A percentile compares a stretch with the other conserved stretches of the same genome.
Evolutionary conservation across 805 yeast species (phyloP).

Genomic region (Lipomyces japonicus): DNA sequence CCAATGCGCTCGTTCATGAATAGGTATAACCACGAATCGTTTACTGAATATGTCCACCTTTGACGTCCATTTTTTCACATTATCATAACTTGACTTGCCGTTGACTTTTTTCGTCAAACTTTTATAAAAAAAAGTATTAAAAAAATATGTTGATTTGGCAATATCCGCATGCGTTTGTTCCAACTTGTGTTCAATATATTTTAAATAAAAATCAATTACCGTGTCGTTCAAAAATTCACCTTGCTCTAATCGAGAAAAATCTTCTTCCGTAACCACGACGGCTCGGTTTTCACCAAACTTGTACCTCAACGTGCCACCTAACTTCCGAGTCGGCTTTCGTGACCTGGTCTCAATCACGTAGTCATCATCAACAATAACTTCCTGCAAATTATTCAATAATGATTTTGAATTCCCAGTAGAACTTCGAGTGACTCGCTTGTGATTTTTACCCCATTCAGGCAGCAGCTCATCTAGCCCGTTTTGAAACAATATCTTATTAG

Average conservation of each 20-base stretch:
- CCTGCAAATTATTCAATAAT: not conserved
- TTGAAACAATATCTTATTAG: not conserved
- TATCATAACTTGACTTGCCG: slow-evolving; percentile 47
- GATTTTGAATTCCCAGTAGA: not conserved
- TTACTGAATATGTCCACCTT: slow-evolving; percentile 60
- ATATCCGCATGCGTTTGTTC: slow-evolving; percentile 34
- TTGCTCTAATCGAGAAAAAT: slow-evolving; percentile 72
- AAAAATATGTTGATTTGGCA: slow-evolving; percentile 48
- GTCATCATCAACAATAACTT: not conserved
- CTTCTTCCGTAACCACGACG: slow-evolving; percentile 60
- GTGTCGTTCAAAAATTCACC: slow-evolving; percentile 89
- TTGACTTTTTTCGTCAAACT: slow-evolving; percentile 42
- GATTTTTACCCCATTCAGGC: not conserved
- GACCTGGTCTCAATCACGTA: slow-evolving; percentile 1
- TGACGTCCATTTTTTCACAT: slow-evolving; percentile 74
- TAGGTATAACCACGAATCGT: slow-evolving; percentile 68
- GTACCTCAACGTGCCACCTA: slow-evolving; percentile 24
- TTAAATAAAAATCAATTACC: slow-evolving; percentile 76
- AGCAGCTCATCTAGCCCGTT: not conserved
- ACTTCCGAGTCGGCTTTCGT: slow-evolving; percentile 6
- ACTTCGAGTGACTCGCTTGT: not conserved
- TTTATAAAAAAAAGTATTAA: slow-evolving; percentile 81
- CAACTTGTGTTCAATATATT: slow-evolving; percentile 34
- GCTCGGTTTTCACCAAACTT: slow-evolving; percentile 53
- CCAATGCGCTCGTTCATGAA: slow-evolving; percentile 83